Base-by-base conservation (phyloP, 108 stramenopile genomes). In the Discostella pseudostelligera region DNA sequence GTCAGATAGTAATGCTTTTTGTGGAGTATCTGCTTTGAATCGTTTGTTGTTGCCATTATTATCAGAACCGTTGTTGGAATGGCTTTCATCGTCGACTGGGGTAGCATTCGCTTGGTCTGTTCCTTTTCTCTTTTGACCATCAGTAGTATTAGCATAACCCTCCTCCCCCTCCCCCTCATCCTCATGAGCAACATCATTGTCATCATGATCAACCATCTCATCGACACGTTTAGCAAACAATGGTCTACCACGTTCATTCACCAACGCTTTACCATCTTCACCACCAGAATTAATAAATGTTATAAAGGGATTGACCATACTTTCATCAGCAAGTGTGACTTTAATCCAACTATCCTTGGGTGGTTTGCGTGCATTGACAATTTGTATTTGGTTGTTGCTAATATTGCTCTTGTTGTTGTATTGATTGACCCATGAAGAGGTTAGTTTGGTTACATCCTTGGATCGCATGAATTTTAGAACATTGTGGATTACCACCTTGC, bases 401-500 rank as follows among this genome's bases (percentile, higher is more conserved):
- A n/a, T n/a, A n/a, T n/a, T n/a, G n/a, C n/a, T 51, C 24, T 29
- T 53, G 13, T 64, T 45, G 10, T 68, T 47, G 37, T 62, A 29
- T 21, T 53, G 57, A 1, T 58, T 29, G 29, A 81, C 39, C 85
- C 85, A 89, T 13, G 67, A 59, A 28, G 71, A 45, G 56, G 69
- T 70, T 21, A 86, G 59, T 64, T 79, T 81, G 36, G 46, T 39
- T 16, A 83, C n/a, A 43, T 83, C 74, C 19, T 78, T 84, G 39
- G 56, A 26, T 29, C 78, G 69, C 28, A 83, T 35, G 58, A 69
- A 89, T 56, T 89, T 89, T 16, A 82, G 56, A 17, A 86, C 79
- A 53, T 84, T 83, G 67, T 85, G 81, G 6, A 89, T 77, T n/a
- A 87, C 65, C 3, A 89, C 81, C 49, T 83, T 84, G 21, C 80